These are phyloP conservation scores for Fusarium verrucosum DNA, from an alignment of 2,329 filamentous ascomycete genomes.

Conservation along the genomic window DNA sequence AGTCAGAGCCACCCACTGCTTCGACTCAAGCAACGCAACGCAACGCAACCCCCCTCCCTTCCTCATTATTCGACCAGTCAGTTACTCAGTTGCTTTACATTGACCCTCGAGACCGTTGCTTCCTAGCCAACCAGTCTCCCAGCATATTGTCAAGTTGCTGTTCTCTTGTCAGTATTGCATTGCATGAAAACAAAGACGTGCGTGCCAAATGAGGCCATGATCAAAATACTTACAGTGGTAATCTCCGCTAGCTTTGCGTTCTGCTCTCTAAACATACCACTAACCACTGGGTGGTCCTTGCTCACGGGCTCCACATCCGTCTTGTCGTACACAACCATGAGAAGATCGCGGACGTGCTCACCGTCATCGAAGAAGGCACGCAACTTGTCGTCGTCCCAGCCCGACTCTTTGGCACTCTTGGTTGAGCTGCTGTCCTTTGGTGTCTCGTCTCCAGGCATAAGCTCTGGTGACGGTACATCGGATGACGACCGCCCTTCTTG, in stretches of 20 bases:
- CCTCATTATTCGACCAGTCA: neutral
- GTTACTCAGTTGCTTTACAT: slow-evolving; percentile 49
- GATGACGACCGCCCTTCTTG: slow-evolving; percentile 72
- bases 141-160: slow-evolving; percentile 87
- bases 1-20: slow-evolving; percentile 5
- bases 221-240: slow-evolving; percentile 67
- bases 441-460: slow-evolving; percentile 58
- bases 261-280: slow-evolving; percentile 84
- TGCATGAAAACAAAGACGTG: neutral
- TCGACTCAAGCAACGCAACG: neutral
- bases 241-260: slow-evolving; percentile 87
- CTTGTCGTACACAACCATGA: slow-evolving; percentile 93
- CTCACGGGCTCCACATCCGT: slow-evolving; percentile 81
- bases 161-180: slow-evolving; percentile 29
- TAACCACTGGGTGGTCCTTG: slow-evolving; percentile 85
- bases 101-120: slow-evolving; percentile 68
- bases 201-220: neutral
- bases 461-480: slow-evolving; percentile 72
- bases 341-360: slow-evolving; percentile 86
- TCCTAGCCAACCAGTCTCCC: slow-evolving; percentile 79
- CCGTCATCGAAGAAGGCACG: slow-evolving; percentile 91
- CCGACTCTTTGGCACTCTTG: slow-evolving; percentile 53
- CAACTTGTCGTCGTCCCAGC: slow-evolving; percentile 88
- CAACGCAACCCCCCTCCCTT: no score
- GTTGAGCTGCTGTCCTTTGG: slow-evolving; percentile 50